These are phyloP conservation scores for Endocalyx cinctus DNA, from an alignment of 2,329 filamentous ascomycete genomes.

Conservation along the genomic window DNA sequence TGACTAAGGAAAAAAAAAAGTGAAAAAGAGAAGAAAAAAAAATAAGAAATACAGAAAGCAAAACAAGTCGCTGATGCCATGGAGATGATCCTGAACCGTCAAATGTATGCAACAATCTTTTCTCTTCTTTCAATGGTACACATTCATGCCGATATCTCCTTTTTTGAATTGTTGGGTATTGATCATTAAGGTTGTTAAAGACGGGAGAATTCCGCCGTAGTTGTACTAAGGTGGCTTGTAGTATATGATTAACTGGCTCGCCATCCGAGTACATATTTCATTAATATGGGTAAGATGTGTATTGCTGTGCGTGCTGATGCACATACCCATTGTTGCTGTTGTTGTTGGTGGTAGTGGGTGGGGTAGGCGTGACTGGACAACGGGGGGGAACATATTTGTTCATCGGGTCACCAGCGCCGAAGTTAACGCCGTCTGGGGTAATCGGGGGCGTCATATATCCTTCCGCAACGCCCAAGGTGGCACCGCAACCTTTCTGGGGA, in stretches of 20 bases:
- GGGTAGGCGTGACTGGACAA: constrained; percentile 60
- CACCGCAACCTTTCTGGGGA: constrained; percentile 69
- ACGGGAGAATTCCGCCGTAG: too few species aligned
- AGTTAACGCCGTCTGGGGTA: constrained; percentile 67
- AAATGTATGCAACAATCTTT: constrained; percentile 41
- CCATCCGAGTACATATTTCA: too few species aligned
- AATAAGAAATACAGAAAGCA: constrained; percentile 27
- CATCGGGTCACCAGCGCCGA: constrained; percentile 38
- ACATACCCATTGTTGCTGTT: constrained; percentile 36
- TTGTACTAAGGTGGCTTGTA: too few species aligned
- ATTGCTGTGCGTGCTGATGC: constrained; percentile 33
- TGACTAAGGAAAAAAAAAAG: constrained; percentile 27
- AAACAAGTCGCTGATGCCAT: constrained; percentile 45
- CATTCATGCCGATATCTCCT: constrained; percentile 21
- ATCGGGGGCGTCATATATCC: constrained; percentile 84
- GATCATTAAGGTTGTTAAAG: too few species aligned
- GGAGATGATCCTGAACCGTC: constrained; percentile 39
- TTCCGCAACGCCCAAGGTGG: constrained; percentile 57
- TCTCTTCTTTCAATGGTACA: constrained; percentile 38
- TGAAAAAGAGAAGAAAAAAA: constrained; percentile 25
- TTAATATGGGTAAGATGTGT: constrained; percentile 41
- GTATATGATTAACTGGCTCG: too few species aligned
- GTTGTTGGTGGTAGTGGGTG: constrained; percentile 38
- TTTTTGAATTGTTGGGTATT: constrained; percentile 7
- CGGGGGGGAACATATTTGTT: constrained; percentile 48